Conservation (phyloP, 768 basidiomycete species). For the Boletellus sp. region DNA sequence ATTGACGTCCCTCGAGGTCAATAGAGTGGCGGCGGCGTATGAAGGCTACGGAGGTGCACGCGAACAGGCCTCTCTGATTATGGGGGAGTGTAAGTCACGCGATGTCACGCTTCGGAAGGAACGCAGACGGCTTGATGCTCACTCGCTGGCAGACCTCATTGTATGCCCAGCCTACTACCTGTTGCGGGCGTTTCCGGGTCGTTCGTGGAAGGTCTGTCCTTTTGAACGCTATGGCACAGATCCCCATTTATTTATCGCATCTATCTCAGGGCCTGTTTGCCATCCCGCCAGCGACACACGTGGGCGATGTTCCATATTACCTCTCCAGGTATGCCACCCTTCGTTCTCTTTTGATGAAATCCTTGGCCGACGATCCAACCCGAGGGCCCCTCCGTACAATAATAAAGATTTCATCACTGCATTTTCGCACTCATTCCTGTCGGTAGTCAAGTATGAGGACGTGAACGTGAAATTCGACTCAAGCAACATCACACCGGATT, state of each 20-base stretch:
- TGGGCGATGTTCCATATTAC: constrained; percentile 37
- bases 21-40: constrained; percentile 29
- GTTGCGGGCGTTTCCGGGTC: constrained; percentile 27
- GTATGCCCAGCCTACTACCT: constrained; percentile 36
- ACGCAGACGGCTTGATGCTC: background rate
- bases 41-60: constrained; percentile 27
- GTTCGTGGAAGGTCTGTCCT: constrained; percentile 32
- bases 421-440: constrained; percentile 27
- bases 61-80: constrained; percentile 34
- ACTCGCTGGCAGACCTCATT: constrained; percentile 27
- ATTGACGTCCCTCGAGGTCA: constrained; percentile 25
- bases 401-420: constrained; percentile 26
- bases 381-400: constrained; percentile 19
- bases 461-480: constrained; percentile 20
- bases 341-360: background rate
- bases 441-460: constrained; percentile 20
- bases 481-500: constrained; percentile 16
- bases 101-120: background rate
- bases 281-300: constrained; percentile 29
- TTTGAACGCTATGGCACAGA: constrained; percentile 17
- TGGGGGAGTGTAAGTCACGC: constrained; percentile 38
- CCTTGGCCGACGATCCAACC: too few species aligned
- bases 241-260: background rate
- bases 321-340: constrained; percentile 26
- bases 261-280: constrained; percentile 29